Evolutionary conservation across 1,284 basidiomycete species (phyloP).

Genomic region (Puccinia coronata): DNA sequence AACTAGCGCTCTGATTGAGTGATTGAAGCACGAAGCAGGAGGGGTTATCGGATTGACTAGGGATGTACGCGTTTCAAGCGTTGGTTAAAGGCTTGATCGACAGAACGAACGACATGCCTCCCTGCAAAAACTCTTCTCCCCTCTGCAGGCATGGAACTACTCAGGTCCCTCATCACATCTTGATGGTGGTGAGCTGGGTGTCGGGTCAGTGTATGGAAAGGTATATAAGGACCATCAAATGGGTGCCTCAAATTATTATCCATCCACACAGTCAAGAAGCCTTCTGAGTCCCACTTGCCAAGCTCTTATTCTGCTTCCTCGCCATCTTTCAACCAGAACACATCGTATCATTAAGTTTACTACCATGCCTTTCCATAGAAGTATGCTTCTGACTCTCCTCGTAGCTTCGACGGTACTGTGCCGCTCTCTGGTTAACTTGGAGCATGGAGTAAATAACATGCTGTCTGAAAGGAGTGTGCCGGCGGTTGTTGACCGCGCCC

Average conservation of each 20-base stretch:
- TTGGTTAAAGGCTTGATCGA: background rate
- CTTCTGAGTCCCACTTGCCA: background rate
- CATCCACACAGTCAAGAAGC: background rate
- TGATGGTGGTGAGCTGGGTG: background rate
- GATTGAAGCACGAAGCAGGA: background rate
- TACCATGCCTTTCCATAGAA: constrained; percentile 2
- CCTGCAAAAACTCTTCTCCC: background rate
- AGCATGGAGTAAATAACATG: background rate
- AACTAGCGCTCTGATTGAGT: background rate
- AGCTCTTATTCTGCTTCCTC: background rate
- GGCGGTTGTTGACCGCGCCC: background rate
- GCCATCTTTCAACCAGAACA: background rate
- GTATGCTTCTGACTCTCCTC: background rate
- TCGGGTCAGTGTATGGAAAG: background rate
- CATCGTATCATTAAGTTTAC: background rate
- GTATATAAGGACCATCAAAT: background rate
- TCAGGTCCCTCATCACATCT: background rate
- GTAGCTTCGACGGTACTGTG: background rate
- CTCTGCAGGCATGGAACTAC: background rate
- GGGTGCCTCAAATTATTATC: background rate
- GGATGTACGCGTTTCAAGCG: background rate
- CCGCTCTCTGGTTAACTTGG: background rate
- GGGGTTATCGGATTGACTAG: background rate
- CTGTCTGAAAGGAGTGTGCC: background rate
- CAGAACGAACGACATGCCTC: background rate